A percentile compares a stretch with the other conserved stretches of the same genome.
Evolutionary conservation across 176 grass and related monocot genomes (phyloP).

Genomic region (Chloris gayana): DNA sequence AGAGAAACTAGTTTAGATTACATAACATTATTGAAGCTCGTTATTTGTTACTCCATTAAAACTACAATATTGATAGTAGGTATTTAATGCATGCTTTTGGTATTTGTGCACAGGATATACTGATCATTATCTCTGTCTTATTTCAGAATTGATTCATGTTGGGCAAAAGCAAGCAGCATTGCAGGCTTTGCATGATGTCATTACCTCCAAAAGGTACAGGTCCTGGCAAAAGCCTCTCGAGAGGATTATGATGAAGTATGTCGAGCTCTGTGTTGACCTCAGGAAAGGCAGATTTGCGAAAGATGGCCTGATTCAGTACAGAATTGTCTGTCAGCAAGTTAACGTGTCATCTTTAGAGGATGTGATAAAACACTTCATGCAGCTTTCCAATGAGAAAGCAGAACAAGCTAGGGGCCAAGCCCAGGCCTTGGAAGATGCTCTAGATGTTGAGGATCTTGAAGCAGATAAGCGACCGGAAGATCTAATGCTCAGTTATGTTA

Average conservation of each 20-base stretch:
- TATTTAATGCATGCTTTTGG: background rate
- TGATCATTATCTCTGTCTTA: conserved; percentile 20
- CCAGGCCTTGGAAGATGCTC: conserved; percentile 85
- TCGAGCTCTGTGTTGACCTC: conserved; percentile 90
- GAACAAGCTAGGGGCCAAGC: conserved; percentile 80
- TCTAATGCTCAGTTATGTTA: conserved; percentile 95
- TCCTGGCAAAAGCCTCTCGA: conserved; percentile 94
- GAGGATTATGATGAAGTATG: conserved; percentile 98
- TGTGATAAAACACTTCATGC: conserved; percentile 98
- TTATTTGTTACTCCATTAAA: background rate
- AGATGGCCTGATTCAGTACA: conserved; percentile 97
- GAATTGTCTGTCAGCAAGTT: conserved; percentile 97
- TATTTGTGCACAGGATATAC: background rate
- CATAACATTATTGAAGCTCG: background rate
- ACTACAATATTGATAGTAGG: background rate
- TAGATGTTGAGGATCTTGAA: conserved; percentile 97
- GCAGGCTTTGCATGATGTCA: conserved; percentile 93
- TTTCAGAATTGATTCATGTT: conserved; percentile 93
- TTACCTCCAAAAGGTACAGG: conserved; percentile 94
- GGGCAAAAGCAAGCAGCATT: conserved; percentile 96
- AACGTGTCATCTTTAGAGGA: conserved; percentile 93
- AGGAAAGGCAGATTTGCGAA: conserved; percentile 94
- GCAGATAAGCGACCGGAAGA: conserved; percentile 95
- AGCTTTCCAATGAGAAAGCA: conserved; percentile 78
- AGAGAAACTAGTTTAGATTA: too few relatives aligned